phyloP scores from a whole-genome alignment of 129 eudicot genomes.

The Calendula officinalis region DNA sequence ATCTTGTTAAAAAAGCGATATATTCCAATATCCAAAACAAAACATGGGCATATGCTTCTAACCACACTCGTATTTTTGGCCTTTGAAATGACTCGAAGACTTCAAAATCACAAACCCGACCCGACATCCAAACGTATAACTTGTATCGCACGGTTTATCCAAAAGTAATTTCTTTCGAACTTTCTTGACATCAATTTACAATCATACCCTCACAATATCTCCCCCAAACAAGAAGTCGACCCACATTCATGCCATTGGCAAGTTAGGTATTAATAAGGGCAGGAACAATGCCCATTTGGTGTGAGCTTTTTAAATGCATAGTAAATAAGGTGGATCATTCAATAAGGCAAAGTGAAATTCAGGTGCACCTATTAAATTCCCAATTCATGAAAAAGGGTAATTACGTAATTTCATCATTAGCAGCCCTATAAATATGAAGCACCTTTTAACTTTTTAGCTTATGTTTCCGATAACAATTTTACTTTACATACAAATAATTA shows the following conservation, averaged over 20 bases:
- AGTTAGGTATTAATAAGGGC: conserved; percentile 35
- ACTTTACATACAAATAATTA: conserved; percentile 39
- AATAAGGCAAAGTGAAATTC: conserved; percentile 39
- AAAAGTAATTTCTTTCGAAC: conserved; percentile 8
- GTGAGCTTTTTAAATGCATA: conserved; percentile 46
- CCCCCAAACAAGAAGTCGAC: conserved; percentile 28
- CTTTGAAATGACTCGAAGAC: not conserved
- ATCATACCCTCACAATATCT: conserved; percentile 28
- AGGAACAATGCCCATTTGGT: conserved; percentile 45
- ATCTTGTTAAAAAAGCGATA: too few species aligned
- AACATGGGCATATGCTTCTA: not conserved
- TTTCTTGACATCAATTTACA: conserved; percentile 1
- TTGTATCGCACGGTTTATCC: not conserved
- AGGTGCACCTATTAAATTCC: conserved; percentile 36
- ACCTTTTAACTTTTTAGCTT: conserved; percentile 41
- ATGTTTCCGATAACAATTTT: conserved; percentile 28
- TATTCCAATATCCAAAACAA: not conserved
- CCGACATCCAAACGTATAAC: not conserved
- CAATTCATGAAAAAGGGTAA: conserved; percentile 30
- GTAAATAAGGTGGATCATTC: conserved; percentile 44
- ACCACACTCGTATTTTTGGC: not conserved
- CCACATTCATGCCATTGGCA: conserved; percentile 45
- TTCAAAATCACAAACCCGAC: not conserved
- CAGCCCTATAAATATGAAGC: conserved; percentile 17
- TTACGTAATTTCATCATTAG: conserved; percentile 7